A percentile compares a stretch with the other conserved stretches of the same genome.
These are phyloP conservation scores for Dipodascus albidus DNA, from an alignment of 805 yeast genomes.

Conservation along the genomic window DNA sequence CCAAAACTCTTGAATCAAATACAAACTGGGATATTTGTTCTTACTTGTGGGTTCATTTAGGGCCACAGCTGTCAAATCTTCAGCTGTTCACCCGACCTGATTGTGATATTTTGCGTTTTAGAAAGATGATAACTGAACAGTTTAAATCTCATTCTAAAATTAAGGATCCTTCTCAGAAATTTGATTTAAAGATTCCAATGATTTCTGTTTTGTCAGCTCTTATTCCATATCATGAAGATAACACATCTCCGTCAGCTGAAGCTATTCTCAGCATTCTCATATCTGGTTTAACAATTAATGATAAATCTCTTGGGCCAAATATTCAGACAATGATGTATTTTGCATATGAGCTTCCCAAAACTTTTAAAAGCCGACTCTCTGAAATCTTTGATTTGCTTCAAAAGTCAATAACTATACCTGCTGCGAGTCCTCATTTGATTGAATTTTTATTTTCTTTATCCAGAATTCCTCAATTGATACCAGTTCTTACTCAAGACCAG, in stretches of 20 bases:
- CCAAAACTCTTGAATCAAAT: slow-evolving; percentile 35
- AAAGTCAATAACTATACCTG: slow-evolving; percentile 57
- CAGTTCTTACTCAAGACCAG: slow-evolving; percentile 67
- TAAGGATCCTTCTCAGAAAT: background rate
- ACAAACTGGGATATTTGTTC: slow-evolving; percentile 59
- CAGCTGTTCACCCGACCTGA: slow-evolving; percentile 35
- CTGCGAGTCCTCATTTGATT: slow-evolving; percentile 60
- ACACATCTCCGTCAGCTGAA: slow-evolving; percentile 43
- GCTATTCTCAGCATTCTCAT: slow-evolving; percentile 44
- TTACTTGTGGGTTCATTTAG: slow-evolving; percentile 49
- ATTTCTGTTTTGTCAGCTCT: slow-evolving; percentile 5
- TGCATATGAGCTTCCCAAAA: slow-evolving; percentile 68
- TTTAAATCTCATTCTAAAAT: slow-evolving; percentile 19
- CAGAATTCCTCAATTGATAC: slow-evolving; percentile 51
- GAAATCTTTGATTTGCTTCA: slow-evolving; percentile 66
- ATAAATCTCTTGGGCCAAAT: slow-evolving; percentile 65
- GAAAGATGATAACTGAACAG: slow-evolving; percentile 43
- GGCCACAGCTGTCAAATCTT: slow-evolving; percentile 55
- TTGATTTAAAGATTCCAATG: background rate
- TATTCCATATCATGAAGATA: slow-evolving; percentile 41
- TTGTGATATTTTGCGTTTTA: slow-evolving; percentile 30
- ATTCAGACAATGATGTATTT: slow-evolving; percentile 66
- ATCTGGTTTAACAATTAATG: slow-evolving; percentile 60
- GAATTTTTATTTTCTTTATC: slow-evolving; percentile 63
- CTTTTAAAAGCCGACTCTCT: slow-evolving; percentile 56